Evolutionary conservation across 1,284 basidiomycete species (phyloP).

Genomic region (Neolentinus lepideus): DNA sequence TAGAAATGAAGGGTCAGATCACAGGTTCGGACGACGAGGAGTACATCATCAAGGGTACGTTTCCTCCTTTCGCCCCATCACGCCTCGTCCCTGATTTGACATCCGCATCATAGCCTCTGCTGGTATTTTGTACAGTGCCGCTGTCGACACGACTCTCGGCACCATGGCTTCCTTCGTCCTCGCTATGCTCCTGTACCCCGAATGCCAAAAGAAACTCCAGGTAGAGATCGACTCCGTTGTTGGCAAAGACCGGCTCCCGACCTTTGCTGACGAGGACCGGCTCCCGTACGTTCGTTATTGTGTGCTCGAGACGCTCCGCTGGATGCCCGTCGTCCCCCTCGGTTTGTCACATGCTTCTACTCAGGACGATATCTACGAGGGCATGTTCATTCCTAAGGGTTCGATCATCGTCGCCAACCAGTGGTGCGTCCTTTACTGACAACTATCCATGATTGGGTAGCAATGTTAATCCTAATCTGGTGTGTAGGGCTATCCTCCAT

Average conservation of each 20-base stretch:
- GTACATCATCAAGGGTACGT: background rate
- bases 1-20: background rate
- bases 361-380: conserved; percentile 16
- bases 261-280: background rate
- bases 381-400: conserved; percentile 15
- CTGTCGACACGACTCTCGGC: background rate
- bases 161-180: background rate
- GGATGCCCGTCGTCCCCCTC: conserved; percentile 2
- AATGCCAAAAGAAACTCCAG: background rate
- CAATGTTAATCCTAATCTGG: too few species aligned
- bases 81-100: too few species aligned
- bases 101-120: too few species aligned
- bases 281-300: background rate
- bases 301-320: conserved; percentile 1
- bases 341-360: background rate
- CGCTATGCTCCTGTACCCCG: conserved; percentile 3
- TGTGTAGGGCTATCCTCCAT: conserved; percentile 12
- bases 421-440: background rate
- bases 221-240: conserved; percentile 1
- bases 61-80: background rate
- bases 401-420: background rate
- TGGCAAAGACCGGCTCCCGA: background rate
- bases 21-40: background rate
- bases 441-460: too few species aligned
- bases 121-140: background rate